These are phyloP conservation scores for Aspergillus affinis DNA, from an alignment of 495 filamentous ascomycete species.

Conservation along the genomic window DNA sequence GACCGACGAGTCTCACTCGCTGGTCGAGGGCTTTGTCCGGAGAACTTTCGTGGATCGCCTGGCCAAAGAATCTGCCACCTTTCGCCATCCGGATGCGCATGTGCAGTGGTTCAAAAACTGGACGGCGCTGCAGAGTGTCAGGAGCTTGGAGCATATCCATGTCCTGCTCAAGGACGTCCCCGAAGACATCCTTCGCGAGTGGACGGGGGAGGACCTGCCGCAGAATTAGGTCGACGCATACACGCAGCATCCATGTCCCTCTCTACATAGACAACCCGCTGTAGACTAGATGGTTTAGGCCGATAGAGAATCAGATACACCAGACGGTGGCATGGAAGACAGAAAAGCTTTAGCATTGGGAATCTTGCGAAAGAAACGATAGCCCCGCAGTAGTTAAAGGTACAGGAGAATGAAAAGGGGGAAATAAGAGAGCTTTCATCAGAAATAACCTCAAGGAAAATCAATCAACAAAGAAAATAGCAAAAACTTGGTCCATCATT, in stretches of 20 bases:
- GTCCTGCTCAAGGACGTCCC: conserved; percentile 64
- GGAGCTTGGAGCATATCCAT: conserved; percentile 77
- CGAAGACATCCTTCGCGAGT: conserved; percentile 57
- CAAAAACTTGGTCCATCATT: conserved; percentile 6
- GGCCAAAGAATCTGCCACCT: conserved; percentile 34
- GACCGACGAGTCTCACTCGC: conserved; percentile 60
- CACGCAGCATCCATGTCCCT: background rate
- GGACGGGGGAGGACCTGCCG: conserved; percentile 46
- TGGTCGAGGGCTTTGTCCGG: conserved; percentile 67
- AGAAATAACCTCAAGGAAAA: background rate
- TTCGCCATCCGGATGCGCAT: conserved; percentile 46
- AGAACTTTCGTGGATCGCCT: conserved; percentile 63
- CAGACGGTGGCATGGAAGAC: background rate
- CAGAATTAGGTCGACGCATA: background rate
- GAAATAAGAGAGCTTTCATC: background rate
- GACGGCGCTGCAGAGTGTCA: conserved; percentile 83
- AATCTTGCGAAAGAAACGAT: conserved; percentile 18
- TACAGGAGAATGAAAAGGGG: conserved; percentile 10
- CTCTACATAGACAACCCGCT: background rate
- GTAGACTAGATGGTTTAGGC: background rate
- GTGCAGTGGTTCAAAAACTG: conserved; percentile 96
- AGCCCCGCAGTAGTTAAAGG: conserved; percentile 12
- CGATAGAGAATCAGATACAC: background rate
- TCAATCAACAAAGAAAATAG: conserved; percentile 6
- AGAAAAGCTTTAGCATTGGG: conserved; percentile 20